These are phyloP conservation scores for Wallacemonas sp. DNA, from an alignment of 208 protist species.

Conservation along the genomic window DNA sequence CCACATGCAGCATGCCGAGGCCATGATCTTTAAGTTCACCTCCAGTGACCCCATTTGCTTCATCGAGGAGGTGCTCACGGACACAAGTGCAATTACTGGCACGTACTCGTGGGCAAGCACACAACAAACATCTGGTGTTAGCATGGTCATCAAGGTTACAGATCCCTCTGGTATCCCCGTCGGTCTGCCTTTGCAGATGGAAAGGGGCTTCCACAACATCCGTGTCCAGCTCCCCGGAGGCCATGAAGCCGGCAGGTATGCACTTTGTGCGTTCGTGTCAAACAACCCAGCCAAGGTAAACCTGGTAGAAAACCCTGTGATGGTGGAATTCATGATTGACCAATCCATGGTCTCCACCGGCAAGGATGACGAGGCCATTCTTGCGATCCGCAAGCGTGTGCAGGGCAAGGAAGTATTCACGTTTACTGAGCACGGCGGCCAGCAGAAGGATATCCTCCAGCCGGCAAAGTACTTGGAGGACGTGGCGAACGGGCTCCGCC, in stretches of 20 bases:
- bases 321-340: slow-evolving; percentile 23
- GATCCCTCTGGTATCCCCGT: background rate
- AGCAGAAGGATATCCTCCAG: slow-evolving; percentile 61
- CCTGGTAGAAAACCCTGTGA: slow-evolving; percentile 3
- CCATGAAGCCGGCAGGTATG: slow-evolving; percentile 14
- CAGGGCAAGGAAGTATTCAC: slow-evolving; percentile 64
- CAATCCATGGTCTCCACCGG: background rate
- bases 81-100: slow-evolving; percentile 32
- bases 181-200: background rate
- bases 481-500: slow-evolving; percentile 21
- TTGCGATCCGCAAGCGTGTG: slow-evolving; percentile 32
- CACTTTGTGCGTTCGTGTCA: slow-evolving; percentile 20
- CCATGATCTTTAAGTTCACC: slow-evolving; percentile 41
- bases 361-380: slow-evolving; percentile 8
- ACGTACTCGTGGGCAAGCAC: slow-evolving; percentile 34
- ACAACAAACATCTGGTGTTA: background rate
- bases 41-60: slow-evolving; percentile 56
- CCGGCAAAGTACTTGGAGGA: slow-evolving; percentile 48
- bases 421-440: slow-evolving; percentile 54
- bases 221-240: background rate
- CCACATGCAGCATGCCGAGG: slow-evolving; percentile 6
- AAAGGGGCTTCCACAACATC: slow-evolving; percentile 21
- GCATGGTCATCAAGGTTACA: background rate
- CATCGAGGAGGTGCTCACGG: slow-evolving; percentile 38
- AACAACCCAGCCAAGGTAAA: background rate